Base-by-base conservation (phyloP, 345 rosid species). In the Camelina sativa region DNA sequence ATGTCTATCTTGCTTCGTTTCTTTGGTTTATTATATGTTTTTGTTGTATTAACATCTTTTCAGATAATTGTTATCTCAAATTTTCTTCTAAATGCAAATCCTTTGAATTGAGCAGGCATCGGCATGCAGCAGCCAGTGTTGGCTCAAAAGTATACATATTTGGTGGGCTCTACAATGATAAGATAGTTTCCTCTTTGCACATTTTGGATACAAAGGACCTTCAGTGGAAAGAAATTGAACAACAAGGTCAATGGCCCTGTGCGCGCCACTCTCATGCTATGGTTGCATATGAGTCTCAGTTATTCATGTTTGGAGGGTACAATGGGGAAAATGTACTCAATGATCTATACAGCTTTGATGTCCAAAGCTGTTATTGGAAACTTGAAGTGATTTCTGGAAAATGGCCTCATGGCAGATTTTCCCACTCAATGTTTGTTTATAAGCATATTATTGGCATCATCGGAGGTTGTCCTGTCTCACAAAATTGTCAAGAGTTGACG, bases 401-500 rank as follows among this genome's bases (percentile, higher is more conserved):
- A 82, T 76, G 80, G 75, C 96, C 97, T 59, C 85, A 83, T 68
- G 93, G 93, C 34, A 86, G 97, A 73, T 94, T 94, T 79, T 94
- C 97, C 41, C 95, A 94, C 74, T 88, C 96, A 2, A 81, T 90
- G 95, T 94, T 91, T 85, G 86, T 84, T 52, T 87, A 88, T 69
- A 81, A 84, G 69, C 76, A 78, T 69, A 80, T 67, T 64, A 58
- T 94, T 79, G 98, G 98, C 71, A 64, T 91, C n/a, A 78, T 94
- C 66, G 97, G 98, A 30, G 98, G 97, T 65, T 94, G 98, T 80
- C 98, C 97, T 54, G 86, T 94, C 19, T 80, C 80, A 58, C 90
- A 86, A 75, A 85, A 86, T 76, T 79, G 76, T 56, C 92, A 87
- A 83, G 95, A 85, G 73, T 73, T 94, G 84, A 80, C 88, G 67